A percentile compares a stretch with the other conserved stretches of the same genome.
These are phyloP conservation scores for Malus orientalis DNA, from an alignment of 306 rosid genomes.

Conservation along the genomic window DNA sequence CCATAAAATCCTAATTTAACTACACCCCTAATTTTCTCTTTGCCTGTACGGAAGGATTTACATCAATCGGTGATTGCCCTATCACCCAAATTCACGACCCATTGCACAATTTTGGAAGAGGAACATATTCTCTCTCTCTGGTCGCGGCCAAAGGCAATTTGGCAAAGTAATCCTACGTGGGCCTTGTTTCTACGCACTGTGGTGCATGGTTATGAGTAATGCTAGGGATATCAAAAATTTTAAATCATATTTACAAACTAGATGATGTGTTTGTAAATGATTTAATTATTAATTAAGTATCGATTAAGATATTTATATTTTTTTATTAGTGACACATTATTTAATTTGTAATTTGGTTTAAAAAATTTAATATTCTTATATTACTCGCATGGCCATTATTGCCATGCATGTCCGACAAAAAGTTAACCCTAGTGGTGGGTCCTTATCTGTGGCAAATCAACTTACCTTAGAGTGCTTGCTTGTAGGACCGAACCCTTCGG, in stretches of 20 bases:
- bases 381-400: neutral
- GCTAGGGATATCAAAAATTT: too few relatives aligned
- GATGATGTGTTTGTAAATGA: accelerated
- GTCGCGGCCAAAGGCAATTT: slow-evolving; percentile 8
- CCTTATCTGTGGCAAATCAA: slow-evolving; percentile 6
- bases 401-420: slow-evolving; percentile 36
- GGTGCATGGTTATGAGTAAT: neutral
- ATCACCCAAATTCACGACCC: slow-evolving; percentile 2
- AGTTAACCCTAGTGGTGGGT: slow-evolving; percentile 9
- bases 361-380: too few relatives aligned
- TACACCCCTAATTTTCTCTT: neutral
- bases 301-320: too few relatives aligned
- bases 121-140: slow-evolving; percentile 45
- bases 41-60: slow-evolving; percentile 14
- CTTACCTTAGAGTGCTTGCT: slow-evolving; percentile 6
- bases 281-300: too few relatives aligned
- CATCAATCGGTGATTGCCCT: slow-evolving; percentile 18
- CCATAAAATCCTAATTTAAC: too few relatives aligned
- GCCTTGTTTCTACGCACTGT: slow-evolving; percentile 20
- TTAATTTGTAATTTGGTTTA: too few relatives aligned
- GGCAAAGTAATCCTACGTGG: slow-evolving; percentile 4
- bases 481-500: neutral
- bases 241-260: too few relatives aligned
- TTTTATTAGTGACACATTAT: too few relatives aligned
- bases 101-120: neutral